phyloP scores from a whole-genome alignment of 257 asterid species.

The Mitragyna speciosa region DNA sequence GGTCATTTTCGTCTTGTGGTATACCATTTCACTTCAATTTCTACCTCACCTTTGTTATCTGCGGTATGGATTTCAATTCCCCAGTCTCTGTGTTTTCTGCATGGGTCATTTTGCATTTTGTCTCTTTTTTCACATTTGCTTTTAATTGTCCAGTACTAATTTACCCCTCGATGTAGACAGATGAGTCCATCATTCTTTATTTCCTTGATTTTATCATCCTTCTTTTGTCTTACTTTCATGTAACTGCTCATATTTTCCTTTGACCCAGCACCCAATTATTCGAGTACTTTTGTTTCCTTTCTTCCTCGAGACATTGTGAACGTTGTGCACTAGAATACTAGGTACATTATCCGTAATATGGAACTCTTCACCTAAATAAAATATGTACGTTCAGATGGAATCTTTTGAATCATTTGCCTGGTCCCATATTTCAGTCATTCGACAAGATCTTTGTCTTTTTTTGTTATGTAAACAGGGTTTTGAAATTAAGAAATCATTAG shows the following conservation, averaged over 20 bases:
- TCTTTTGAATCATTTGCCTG: not conserved
- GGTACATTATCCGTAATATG: not conserved
- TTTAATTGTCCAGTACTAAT: not conserved
- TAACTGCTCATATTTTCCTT: not conserved
- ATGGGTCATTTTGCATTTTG: constrained; percentile 1
- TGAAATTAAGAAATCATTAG: no score
- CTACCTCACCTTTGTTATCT: constrained; percentile 31
- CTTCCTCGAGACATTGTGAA: not conserved
- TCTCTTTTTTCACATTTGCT: constrained; percentile 3
- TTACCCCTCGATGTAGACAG: constrained; percentile 10
- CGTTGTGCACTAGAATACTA: not conserved
- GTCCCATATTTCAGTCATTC: not conserved
- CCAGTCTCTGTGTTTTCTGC: not conserved
- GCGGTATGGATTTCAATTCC: not conserved
- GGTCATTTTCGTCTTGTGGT: constrained; percentile 18
- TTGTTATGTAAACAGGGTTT: no score
- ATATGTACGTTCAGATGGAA: not conserved
- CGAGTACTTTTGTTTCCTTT: not conserved
- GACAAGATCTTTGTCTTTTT: not conserved
- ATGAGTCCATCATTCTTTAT: constrained; percentile 1
- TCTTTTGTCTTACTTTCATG: constrained; percentile 7
- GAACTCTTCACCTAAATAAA: not conserved
- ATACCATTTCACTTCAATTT: constrained; percentile 13
- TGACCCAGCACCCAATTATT: not conserved
- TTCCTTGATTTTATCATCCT: constrained; percentile 6